These are phyloP conservation scores for Trichoderma polysporum DNA, from an alignment of 2,329 filamentous ascomycete genomes.

Conservation along the genomic window DNA sequence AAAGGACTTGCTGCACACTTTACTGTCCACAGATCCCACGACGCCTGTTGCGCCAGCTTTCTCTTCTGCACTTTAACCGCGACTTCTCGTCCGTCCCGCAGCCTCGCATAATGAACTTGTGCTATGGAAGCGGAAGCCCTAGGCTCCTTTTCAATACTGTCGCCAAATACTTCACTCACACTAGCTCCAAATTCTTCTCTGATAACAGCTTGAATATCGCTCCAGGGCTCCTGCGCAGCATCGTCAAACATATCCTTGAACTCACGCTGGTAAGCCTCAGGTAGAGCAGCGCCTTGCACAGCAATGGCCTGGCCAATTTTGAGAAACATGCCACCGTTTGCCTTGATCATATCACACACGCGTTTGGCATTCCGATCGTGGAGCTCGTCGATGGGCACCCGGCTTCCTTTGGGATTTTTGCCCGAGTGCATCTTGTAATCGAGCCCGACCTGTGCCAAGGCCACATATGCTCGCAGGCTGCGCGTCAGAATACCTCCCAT, in stretches of 20 bases:
- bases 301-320: constrained; percentile 20
- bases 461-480: constrained; percentile 10
- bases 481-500: constrained; percentile 15
- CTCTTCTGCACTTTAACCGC: constrained; percentile 13
- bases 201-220: constrained; percentile 11
- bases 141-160: constrained; percentile 3
- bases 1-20: not conserved
- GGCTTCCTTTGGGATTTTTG: constrained; percentile 11
- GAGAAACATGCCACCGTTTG: constrained; percentile 16
- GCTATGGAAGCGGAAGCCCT: constrained; percentile 15
- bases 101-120: constrained; percentile 14
- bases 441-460: not conserved
- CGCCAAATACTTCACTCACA: constrained; percentile 10
- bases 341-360: constrained; percentile 13
- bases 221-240: constrained; percentile 7
- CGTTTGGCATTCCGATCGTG: constrained; percentile 11
- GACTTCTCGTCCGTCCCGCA: constrained; percentile 14
- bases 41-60: constrained; percentile 4
- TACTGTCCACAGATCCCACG: constrained; percentile 18
- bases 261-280: constrained; percentile 18
- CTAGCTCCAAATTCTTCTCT: constrained; percentile 12
- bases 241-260: constrained; percentile 20
- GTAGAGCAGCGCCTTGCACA: constrained; percentile 10
- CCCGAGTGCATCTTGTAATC: constrained; percentile 19
- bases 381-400: not conserved